These are phyloP conservation scores for Cardamine chenopodiifolia DNA, from an alignment of 345 rosid genomes.

Conservation along the genomic window DNA sequence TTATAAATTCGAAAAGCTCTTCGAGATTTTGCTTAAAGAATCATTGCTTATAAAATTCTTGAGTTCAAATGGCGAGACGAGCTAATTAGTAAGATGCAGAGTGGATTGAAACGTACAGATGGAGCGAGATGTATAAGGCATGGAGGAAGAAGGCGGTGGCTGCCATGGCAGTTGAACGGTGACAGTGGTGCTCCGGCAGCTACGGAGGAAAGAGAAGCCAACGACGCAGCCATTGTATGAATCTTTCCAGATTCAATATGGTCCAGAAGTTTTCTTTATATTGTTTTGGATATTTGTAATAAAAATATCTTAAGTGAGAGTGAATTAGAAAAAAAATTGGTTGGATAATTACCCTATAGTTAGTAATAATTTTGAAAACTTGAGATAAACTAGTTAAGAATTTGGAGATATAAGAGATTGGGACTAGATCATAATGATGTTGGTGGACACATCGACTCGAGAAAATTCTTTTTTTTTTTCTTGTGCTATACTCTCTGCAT, in stretches of 20 bases:
- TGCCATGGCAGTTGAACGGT: constrained; percentile 4
- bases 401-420: too few relatives aligned
- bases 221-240: constrained; percentile 36
- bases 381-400: too few relatives aligned
- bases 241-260: constrained; percentile 21
- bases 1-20: background rate
- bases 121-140: background rate
- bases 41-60: background rate
- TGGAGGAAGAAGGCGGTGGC: constrained; percentile 18
- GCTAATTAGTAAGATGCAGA: background rate
- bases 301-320: background rate
- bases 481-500: too few relatives aligned
- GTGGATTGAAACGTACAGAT: constrained; percentile 24
- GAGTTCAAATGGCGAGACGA: background rate
- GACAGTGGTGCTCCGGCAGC: background rate
- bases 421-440: too few relatives aligned
- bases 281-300: constrained; percentile 35
- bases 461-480: too few relatives aligned
- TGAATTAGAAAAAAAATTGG: background rate
- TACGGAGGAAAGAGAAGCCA: constrained; percentile 35
- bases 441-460: too few relatives aligned
- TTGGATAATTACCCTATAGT: too few relatives aligned
- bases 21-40: background rate
- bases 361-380: too few relatives aligned
- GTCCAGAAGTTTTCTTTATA: constrained; percentile 24